Percentiles rank a stretch among this genome's conserved stretches.
Conservation (phyloP, 768 basidiomycete species). For the Serpula lacrymans region DNA sequence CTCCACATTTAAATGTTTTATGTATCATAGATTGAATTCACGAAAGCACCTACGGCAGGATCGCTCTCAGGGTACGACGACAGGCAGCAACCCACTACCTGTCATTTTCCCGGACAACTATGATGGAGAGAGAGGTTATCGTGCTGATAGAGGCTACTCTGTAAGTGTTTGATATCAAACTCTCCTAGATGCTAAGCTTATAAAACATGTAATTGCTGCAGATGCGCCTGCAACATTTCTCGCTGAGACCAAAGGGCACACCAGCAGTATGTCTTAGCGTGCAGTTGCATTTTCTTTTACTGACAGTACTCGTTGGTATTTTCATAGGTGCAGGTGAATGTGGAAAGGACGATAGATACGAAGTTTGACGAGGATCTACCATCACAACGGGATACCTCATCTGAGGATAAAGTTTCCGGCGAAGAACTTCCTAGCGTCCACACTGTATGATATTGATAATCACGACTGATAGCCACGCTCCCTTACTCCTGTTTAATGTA, state of each 20-base stretch:
- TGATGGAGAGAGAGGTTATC: too few species aligned
- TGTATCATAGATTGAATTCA: slow-evolving; percentile 19
- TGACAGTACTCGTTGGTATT: background rate
- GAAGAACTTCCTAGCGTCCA: too few species aligned
- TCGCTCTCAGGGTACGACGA: background rate
- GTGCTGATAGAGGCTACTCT: too few species aligned
- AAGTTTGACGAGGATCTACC: slow-evolving; percentile 13
- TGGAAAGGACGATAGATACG: slow-evolving; percentile 14
- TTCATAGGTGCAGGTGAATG: slow-evolving; percentile 15
- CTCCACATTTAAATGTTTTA: too few species aligned
- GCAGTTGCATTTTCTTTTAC: background rate
- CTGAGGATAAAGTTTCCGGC: too few species aligned
- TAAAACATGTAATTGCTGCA: too few species aligned
- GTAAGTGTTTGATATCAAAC: too few species aligned
- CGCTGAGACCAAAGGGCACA: background rate
- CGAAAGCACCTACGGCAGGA: slow-evolving; percentile 10
- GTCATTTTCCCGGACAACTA: background rate
- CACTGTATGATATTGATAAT: too few species aligned
- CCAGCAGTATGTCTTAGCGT: slow-evolving; percentile 11
- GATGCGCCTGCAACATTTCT: slow-evolving; percentile 6
- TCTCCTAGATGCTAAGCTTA: too few species aligned
- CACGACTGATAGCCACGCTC: too few species aligned
- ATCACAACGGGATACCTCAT: too few species aligned
- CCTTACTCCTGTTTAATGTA: too few species aligned
- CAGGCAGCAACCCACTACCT: slow-evolving; percentile 2